A percentile compares a stretch with the other conserved stretches of the same genome.
These are phyloP conservation scores for Globisporangium splendens DNA, from an alignment of 352 stramenopile genomes.

Conservation along the genomic window DNA sequence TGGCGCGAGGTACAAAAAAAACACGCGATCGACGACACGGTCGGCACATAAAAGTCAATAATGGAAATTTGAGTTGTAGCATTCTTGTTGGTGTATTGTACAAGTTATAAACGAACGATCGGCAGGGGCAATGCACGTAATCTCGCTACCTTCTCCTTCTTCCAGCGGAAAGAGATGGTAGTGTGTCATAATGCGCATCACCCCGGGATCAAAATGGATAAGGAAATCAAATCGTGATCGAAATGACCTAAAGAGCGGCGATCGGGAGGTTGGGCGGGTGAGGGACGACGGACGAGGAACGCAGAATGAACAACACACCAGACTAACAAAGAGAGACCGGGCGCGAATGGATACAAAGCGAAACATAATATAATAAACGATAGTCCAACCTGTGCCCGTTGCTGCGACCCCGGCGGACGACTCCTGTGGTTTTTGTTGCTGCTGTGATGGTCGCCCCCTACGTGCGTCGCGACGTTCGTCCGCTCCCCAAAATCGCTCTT, in stretches of 20 bases:
- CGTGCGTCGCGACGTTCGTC: background rate
- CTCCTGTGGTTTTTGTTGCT: constrained; percentile 1
- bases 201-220: background rate
- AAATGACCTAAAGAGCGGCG: too few relatives aligned
- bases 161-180: constrained; percentile 35
- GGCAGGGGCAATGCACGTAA: background rate
- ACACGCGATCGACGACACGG: too few relatives aligned
- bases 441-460: constrained; percentile 5
- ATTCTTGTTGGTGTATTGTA: constrained; percentile 26
- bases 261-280: too few relatives aligned
- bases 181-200: constrained; percentile 8
- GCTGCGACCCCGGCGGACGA: background rate
- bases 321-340: background rate
- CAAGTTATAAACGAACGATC: constrained; percentile 18
- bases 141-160: constrained; percentile 27
- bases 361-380: constrained; percentile 10
- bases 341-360: constrained; percentile 1
- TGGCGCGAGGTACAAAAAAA: too few relatives aligned
- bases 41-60: too few relatives aligned
- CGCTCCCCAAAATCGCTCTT: constrained; percentile 13
- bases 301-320: constrained; percentile 4
- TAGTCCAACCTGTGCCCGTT: constrained; percentile 2
- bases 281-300: background rate
- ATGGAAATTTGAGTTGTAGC: too few relatives aligned
- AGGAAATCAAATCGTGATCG: too few relatives aligned